Percentiles rank a stretch among this genome's conserved stretches.
Evolutionary conservation across 2,329 filamentous ascomycete genomes (phyloP).

Genomic region (Paraphaeosphaeria sporulosa): DNA sequence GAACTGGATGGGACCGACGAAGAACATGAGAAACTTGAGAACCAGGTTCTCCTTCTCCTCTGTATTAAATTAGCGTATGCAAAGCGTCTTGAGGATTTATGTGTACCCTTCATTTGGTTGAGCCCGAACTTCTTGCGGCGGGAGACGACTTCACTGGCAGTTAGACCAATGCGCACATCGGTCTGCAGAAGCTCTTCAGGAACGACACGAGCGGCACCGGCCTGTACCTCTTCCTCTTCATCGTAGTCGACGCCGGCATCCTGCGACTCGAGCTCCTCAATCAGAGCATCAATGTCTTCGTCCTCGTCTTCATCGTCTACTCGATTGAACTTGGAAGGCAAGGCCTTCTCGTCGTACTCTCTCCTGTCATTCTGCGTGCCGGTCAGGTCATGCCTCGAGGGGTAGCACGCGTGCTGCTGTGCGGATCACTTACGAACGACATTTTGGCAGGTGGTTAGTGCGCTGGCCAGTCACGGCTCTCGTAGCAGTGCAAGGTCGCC

Average conservation of each 20-base stretch:
- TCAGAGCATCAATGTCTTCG: conserved; percentile 85
- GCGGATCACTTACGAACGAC: conserved; percentile 29
- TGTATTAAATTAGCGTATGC: conserved; percentile 25
- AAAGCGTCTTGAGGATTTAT: background rate
- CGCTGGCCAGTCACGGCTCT: conserved; percentile 27
- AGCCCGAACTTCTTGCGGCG: conserved; percentile 77
- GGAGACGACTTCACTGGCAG: conserved; percentile 70
- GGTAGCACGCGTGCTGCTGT: background rate
- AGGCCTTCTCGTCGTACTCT: conserved; percentile 26
- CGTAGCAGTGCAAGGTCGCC: conserved; percentile 9
- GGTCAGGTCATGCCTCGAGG: conserved; percentile 9
- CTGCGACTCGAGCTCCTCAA: conserved; percentile 84
- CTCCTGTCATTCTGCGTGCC: conserved; percentile 38
- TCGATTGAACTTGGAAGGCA: conserved; percentile 25
- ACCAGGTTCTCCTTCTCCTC: conserved; percentile 87
- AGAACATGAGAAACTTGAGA: conserved; percentile 83
- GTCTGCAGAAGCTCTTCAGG: conserved; percentile 82
- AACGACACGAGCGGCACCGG: conserved; percentile 66
- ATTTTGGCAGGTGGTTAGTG: conserved; percentile 37
- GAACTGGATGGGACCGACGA: conserved; percentile 89
- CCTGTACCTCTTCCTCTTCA: conserved; percentile 65
- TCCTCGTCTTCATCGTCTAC: conserved; percentile 73
- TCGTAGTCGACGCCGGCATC: conserved; percentile 74
- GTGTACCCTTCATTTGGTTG: conserved; percentile 77
- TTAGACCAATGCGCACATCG: conserved; percentile 75